Base-by-base conservation (phyloP, 2,329 filamentous ascomycete species). In the Trichoderma semiorbis region DNA sequence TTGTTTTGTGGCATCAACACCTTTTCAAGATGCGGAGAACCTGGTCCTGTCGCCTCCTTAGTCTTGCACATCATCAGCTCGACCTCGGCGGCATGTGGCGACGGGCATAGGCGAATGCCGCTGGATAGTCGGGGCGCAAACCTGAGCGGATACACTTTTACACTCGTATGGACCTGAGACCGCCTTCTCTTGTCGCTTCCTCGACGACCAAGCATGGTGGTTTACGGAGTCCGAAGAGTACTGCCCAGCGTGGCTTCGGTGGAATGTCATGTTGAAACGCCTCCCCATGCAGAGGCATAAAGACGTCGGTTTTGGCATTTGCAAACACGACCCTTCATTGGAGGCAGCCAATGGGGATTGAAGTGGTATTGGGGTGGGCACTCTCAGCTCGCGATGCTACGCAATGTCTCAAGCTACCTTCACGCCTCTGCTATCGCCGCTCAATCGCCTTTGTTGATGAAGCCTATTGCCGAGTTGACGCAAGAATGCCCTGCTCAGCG, bases 11-110 rank as follows among this genome's bases (percentile, higher is more conserved):
- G 65, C 28, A 50, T 65, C 43, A 53, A 47, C 5, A 53, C 39
- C 34, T 30, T 12, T 68, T n/a, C 14, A 24, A 21, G 34, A 68
- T 69, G 65, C 65, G 55, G 65, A 69, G 65, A 69, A 60, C 65
- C 65, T 61, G n/a, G 65, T 60, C 36, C 10, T 34, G 7, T n/a
- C 16, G 2, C 62, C 50, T 50, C 62, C 43, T 30, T 65, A 18
- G 60, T 32, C 34, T 39, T 62, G 24, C 7, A 18, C 47, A 24
- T 53, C 62, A 21, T 50, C 63, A 55, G 18, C 47, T 36, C 10
- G 47, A 66, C 53, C 36, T 36, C 21, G 47, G 30, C 30, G 30
- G 34, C 47, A 55, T 66, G 30, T 66, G 26, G 32, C 18, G 8
- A 55, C 24, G 12, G 30, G 30, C 28, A 55, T 32, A 24, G 32